Evolutionary conservation across 805 yeast genomes (phyloP), one percentile per base, ranked within the genome.

Genomic region (Barnettozyma vustinii): DNA sequence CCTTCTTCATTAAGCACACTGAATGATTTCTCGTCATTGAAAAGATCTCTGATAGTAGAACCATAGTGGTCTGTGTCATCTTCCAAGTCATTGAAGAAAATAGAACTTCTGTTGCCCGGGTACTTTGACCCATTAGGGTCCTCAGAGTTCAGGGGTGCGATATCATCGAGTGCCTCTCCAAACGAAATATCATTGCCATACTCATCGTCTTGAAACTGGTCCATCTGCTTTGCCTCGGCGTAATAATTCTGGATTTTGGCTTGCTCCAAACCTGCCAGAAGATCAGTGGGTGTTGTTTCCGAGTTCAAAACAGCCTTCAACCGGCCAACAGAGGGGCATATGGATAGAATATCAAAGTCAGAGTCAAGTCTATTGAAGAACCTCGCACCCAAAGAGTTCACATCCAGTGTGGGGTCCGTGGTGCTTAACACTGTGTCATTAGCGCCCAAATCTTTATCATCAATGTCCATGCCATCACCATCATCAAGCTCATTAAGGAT

Each of bases 41-140:
- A 61, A 3, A 61, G 39, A 45, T 52, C 53, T 26, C 62, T 50
- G 48, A 61, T 60, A 1, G 63, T 54, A 10, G 55, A 56, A 46
- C 64, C 64, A 37, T 57, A 60, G 42, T 57, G 56, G 47, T 58
- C 57, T 16, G 50, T 52, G 27, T 53, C 56, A 23, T 53, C 62
- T 30, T 50, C 62, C n/a, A 50, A 32, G 36, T 54, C 62, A 21
- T 56, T 46, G 37, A 60, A 59, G 45, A 61, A 61, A 15, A 61
- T 56, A 1, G 65, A 61, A 4, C 59, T 57, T 30, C 41, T 60
- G 42, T 56, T 60, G 5, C 60, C 62, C 18, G 62, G 62, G 35
- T 50, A 54, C 36, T 47, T 57, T 6, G 58, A 52, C 37, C 46
- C 49, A 32, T 54, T 54, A 16, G 48, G 52, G 1, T 56, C 55